phyloP scores from a whole-genome alignment of 768 basidiomycete genomes.

The Tylopilus cervinicoccineus region DNA sequence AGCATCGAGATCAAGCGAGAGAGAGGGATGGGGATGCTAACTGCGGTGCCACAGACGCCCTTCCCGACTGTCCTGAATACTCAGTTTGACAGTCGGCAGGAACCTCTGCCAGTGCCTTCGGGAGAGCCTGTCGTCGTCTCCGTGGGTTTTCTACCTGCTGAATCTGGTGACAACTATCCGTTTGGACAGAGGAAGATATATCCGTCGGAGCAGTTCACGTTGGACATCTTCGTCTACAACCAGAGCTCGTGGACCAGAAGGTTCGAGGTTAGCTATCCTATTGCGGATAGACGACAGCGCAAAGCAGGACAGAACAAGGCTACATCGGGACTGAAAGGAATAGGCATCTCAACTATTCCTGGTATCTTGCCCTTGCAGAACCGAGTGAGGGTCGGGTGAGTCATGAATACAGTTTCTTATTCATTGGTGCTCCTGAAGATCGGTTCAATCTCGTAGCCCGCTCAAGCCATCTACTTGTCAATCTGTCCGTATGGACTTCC shows the following conservation, averaged over 20 bases:
- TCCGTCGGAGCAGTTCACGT: conserved; percentile 68
- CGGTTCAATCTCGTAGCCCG: conserved; percentile 45
- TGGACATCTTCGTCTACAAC: conserved; percentile 89
- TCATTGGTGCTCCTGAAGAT: background rate
- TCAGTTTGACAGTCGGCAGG: conserved; percentile 32
- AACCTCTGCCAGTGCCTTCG: conserved; percentile 7
- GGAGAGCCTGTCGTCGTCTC: conserved; percentile 69
- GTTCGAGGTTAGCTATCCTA: conserved; percentile 72
- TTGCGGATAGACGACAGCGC: conserved; percentile 42
- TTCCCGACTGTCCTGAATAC: conserved; percentile 47
- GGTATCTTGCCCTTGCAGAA: conserved; percentile 77
- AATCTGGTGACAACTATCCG: conserved; percentile 10
- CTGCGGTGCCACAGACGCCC: conserved; percentile 47
- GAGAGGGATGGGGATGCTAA: conserved; percentile 37
- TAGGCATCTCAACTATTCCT: conserved; percentile 32
- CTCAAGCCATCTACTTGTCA: conserved; percentile 79
- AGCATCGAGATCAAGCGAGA: conserved; percentile 68
- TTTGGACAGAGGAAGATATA: conserved; percentile 49
- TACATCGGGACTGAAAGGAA: conserved; percentile 17
- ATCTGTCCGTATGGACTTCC: conserved; percentile 81
- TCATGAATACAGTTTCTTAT: conserved; percentile 12
- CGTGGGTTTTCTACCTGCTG: conserved; percentile 45
- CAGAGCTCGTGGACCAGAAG: conserved; percentile 70
- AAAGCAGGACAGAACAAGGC: conserved; percentile 31
- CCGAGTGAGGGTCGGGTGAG: conserved; percentile 75